Percentiles rank a stretch among this genome's conserved stretches.
These are phyloP conservation scores for Rhizopus microsporus DNA, from an alignment of 371 early-diverging fungal genomes.

Conservation along the genomic window DNA sequence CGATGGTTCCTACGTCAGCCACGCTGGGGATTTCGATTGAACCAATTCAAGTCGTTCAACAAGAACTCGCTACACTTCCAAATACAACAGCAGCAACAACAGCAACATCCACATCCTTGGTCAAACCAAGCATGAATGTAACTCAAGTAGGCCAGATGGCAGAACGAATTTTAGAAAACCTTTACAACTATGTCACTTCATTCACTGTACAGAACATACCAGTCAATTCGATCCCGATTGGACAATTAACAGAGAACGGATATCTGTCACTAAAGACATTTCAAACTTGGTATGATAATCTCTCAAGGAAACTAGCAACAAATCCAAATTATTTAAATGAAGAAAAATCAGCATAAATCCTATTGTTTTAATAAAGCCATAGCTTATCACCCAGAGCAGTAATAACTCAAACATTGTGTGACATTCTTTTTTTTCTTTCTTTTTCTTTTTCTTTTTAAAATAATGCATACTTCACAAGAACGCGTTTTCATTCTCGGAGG, in stretches of 20 bases:
- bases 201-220: slow-evolving; percentile 68
- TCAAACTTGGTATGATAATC: slow-evolving; percentile 84
- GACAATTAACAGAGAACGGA: slow-evolving; percentile 46
- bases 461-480: not conserved
- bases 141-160: slow-evolving; percentile 43
- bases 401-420: no score
- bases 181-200: slow-evolving; percentile 81
- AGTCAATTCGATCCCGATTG: slow-evolving; percentile 53
- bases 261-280: slow-evolving; percentile 74
- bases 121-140: slow-evolving; percentile 32
- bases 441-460: not conserved
- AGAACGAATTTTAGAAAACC: slow-evolving; percentile 60
- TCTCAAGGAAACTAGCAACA: slow-evolving; percentile 58
- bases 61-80: slow-evolving; percentile 43
- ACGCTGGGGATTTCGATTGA: slow-evolving; percentile 91
- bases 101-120: slow-evolving; percentile 13
- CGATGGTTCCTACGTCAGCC: slow-evolving; percentile 54
- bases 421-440: no score
- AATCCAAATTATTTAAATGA: slow-evolving; percentile 53
- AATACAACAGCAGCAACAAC: slow-evolving; percentile 1
- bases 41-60: slow-evolving; percentile 69
- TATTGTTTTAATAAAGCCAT: not conserved
- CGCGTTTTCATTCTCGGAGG: slow-evolving; percentile 29
- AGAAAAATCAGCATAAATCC: slow-evolving; percentile 26
- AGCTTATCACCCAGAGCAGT: no score